These are phyloP conservation scores for Eucalyptus tenuipes DNA, from an alignment of 345 rosid genomes.

Conservation along the genomic window DNA sequence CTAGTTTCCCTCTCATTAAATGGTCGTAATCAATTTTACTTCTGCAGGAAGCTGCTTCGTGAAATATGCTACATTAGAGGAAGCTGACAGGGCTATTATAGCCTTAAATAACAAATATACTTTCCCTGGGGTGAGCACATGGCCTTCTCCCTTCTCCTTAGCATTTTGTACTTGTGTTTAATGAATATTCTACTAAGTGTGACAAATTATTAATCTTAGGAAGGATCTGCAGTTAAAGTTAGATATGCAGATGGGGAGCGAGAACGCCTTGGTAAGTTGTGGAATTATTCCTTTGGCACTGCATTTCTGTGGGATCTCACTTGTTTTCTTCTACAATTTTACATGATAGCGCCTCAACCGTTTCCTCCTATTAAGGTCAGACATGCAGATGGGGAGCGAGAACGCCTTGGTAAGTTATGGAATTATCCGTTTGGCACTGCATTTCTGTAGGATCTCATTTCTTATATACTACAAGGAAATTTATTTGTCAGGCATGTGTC, in stretches of 20 bases:
- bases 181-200: background rate
- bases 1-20: background rate
- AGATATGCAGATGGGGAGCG: slow-evolving; percentile 69
- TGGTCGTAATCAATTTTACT: background rate
- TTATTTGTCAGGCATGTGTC: background rate
- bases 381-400: slow-evolving; percentile 68
- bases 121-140: slow-evolving; percentile 68
- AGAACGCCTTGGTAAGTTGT: slow-evolving; percentile 39
- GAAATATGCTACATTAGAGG: slow-evolving; percentile 57
- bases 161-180: background rate
- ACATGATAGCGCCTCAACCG: background rate
- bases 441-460: background rate
- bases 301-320: background rate
- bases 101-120: slow-evolving; percentile 50
- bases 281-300: background rate
- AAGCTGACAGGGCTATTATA: slow-evolving; percentile 61
- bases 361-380: slow-evolving; percentile 46
- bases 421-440: background rate
- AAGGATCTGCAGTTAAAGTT: slow-evolving; percentile 36
- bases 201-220: background rate
- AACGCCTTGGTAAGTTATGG: slow-evolving; percentile 34
- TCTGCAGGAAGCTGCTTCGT: slow-evolving; percentile 75
- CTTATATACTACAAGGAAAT: background rate
- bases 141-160: background rate
- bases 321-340: background rate